Base-by-base conservation (phyloP, 164 flowering plant species). In the Stephania yunnanensis region DNA sequence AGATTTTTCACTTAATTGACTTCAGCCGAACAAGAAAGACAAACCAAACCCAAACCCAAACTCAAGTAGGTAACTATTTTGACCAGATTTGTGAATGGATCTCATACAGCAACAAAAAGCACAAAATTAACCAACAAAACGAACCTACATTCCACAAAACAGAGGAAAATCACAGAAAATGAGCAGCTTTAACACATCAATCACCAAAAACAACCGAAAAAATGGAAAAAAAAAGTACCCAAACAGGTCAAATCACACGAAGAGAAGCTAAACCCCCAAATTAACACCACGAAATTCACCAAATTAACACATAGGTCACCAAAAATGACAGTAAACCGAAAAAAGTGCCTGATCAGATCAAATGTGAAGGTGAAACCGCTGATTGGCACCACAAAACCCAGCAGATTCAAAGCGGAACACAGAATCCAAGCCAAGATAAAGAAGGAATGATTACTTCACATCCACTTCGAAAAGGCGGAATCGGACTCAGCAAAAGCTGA, bases 401-500 rank as follows among this genome's bases (percentile, higher is more conserved):
- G 42, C 4, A 70, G 69, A 78, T 61, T 70, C 74, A 64, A 45
- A 69, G 25, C 29, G 36, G 52, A 64, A 36, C n/a, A 30, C 29
- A 76, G 31, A 71, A 63, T 63, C 68, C 64, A 70, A 29, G 64
- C 15, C 71, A 31, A 65, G 46, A 25, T 48, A 50, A n/a, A 31
- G 29, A 29, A 15, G 44, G 11, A 55, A 52, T 12, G 61, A 44
- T 10, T 68, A 58, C 48, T 63, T 50, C 50, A 71, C 65, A 42
- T 69, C n/a, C 78, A 64, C 9, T 64, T 17, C 31, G 19, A 69
- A 73, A 44, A 61, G 36, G 13, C 70, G 73, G 46, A 74, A 22
- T 70, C 52, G 22, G 45, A 76, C 74, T 67, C 25, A 70, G 73
- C 78, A 80, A 74, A 83, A 81, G 73, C 81, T 74, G 78, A 82